Evolutionary conservation across 2,329 filamentous ascomycete species (phyloP).

Genomic region (Aspergillus tubingensis): DNA sequence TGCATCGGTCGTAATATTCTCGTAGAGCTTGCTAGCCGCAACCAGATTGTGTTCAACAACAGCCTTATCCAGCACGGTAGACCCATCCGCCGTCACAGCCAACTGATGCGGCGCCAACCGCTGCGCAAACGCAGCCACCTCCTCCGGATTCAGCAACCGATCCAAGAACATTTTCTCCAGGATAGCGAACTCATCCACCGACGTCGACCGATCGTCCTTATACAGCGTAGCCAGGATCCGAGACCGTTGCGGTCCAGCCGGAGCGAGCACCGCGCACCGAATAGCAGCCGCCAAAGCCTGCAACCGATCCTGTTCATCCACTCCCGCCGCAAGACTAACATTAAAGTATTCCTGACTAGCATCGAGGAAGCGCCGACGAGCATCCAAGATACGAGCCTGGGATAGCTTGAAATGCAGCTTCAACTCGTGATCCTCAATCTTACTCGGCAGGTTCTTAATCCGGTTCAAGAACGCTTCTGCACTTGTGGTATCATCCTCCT

Average conservation of each 20-base stretch:
- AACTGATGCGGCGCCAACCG: conserved; percentile 84
- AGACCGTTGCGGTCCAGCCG: conserved; percentile 82
- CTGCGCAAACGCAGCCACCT: conserved; percentile 82
- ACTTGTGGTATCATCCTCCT: conserved; percentile 84
- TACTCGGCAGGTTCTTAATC: conserved; percentile 86
- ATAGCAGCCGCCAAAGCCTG: conserved; percentile 84
- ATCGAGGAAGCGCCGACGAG: conserved; percentile 83
- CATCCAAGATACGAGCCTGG: conserved; percentile 90
- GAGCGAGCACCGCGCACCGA: conserved; percentile 87
- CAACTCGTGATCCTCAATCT: conserved; percentile 70
- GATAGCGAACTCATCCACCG: conserved; percentile 79
- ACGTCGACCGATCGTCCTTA: conserved; percentile 82
- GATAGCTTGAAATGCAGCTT: conserved; percentile 85
- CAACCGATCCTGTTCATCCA: conserved; percentile 85
- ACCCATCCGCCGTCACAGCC: conserved; percentile 84
- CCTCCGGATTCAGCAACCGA: conserved; percentile 74
- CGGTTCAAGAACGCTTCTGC: conserved; percentile 91
- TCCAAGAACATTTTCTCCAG: conserved; percentile 98
- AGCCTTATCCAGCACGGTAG: conserved; percentile 87
- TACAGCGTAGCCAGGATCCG: conserved; percentile 80
- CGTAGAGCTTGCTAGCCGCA: conserved; percentile 76
- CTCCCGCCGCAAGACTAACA: conserved; percentile 73
- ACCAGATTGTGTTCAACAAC: conserved; percentile 96
- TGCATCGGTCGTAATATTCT: conserved; percentile 73
- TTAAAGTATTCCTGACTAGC: conserved; percentile 86